Base-by-base conservation (phyloP, 495 filamentous ascomycete species). In the Penicillium dipodomyicola region DNA sequence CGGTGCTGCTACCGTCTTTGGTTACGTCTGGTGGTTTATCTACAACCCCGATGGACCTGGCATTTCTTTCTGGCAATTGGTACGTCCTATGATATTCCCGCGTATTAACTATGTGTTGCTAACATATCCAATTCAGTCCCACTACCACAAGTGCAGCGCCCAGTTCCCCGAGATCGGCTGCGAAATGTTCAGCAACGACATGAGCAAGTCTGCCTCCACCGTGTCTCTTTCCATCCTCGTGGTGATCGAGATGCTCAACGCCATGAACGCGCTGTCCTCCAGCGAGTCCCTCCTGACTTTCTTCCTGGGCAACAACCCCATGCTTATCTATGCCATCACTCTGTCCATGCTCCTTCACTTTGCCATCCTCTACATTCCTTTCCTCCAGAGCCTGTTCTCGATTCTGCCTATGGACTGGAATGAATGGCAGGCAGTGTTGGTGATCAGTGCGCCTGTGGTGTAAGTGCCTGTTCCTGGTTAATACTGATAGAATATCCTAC, bases 21-120 rank as follows among this genome's bases (percentile, higher is more conserved):
- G 95, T 32, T 99, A 99, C 70, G 93, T 92, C 25, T 99, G 95
- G 95, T 97, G 92, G 91, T 99, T 99, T 79, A 89, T 97, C 86
- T 96, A 89, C 78, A 91, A 97, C 73, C 76, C 86, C 27, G 88
- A 90, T 59, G 95, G 95, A 0, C 95, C 95, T 42, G 87, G 92
- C 65, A 97, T 99, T 73, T 87, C 80, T 48, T 95, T 96, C 77
- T 93, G 84, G 74, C 91, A 99, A 65, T 74, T 99, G 60, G 82
- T 86, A 75, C 69, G 81, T 68, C 42, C n/a, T 9, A 20, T 20
- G 20, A 20, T 20, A 20, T 20, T 20, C 22, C 22, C 22, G 22
- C 1, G 2, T 22, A 41, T 45, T 33, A 12, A 40, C 33, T 6
- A 27, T 52, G 10, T 61, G 69, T 12, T 3, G 29, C 52, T 63